phyloP scores from a whole-genome alignment of 441 rosid genomes.

The Gossypium gossypioides region DNA sequence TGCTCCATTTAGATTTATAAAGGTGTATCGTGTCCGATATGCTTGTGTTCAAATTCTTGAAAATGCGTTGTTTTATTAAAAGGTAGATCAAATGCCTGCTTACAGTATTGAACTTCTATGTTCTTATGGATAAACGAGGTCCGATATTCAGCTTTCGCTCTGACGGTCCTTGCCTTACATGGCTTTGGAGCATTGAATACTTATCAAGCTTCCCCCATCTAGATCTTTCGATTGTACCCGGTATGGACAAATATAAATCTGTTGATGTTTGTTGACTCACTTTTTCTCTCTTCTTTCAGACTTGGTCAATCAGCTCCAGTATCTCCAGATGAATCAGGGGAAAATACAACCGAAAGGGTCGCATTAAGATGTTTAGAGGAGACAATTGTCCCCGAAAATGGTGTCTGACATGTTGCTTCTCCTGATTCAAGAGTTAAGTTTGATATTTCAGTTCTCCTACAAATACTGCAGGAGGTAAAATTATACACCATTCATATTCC shows the following conservation, averaged over 20 bases:
- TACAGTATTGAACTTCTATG: not conserved
- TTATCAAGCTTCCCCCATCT: not conserved
- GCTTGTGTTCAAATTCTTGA: not conserved
- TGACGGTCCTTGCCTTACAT: not conserved
- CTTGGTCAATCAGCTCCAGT: not conserved
- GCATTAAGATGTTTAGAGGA: not conserved
- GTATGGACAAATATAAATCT: not conserved
- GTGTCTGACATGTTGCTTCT: not conserved
- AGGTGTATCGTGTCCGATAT: too few relatives aligned
- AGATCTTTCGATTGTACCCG: not conserved
- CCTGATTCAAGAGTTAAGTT: slow-evolving; percentile 20
- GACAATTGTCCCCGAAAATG: slow-evolving; percentile 22
- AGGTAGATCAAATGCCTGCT: not conserved
- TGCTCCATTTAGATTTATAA: too few relatives aligned
- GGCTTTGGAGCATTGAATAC: not conserved
- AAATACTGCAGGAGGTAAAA: slow-evolving; percentile 17
- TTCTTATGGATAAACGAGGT: not conserved
- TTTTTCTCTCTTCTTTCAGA: not conserved
- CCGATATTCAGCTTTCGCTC: not conserved
- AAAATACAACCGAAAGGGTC: slow-evolving; percentile 7
- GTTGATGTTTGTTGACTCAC: not conserved
- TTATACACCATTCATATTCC: not conserved
- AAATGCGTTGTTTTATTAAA: not conserved
- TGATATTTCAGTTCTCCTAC: slow-evolving; percentile 30
- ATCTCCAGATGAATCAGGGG: not conserved